Evolutionary conservation across 2,329 filamentous ascomycete genomes (phyloP), one percentile per base, ranked within the genome.

Genomic region (Neopestalotiopsis sp.): DNA sequence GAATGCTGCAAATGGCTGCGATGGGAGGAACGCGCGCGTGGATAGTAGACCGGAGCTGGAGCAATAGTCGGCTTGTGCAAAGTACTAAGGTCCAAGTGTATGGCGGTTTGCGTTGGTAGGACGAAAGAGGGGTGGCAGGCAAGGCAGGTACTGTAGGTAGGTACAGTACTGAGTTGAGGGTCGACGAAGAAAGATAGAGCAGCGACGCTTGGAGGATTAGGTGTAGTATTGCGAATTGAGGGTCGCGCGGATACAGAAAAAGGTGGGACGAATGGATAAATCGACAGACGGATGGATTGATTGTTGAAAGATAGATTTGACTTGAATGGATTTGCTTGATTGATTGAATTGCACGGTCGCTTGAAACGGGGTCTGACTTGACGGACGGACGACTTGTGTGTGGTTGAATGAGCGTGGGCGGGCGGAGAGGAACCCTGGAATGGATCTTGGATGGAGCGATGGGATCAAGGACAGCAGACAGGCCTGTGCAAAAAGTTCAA

Each of bases 241-340:
- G 42, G 45, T 56, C 45, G 34, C 17, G 56, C 24, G 57, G 57
- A 34, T 49, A 64, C n/a, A 57, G 28, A 40, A 45, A 56, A 57
- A 57, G 63, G 45, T 57, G 63, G 63, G 45, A 57, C 45, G 45
- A 45, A 66, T 66, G 63, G 63, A 57, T 66, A 66, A 66, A 66
- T 49, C 28, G 63, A 56, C 53, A 56, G 63, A 65, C 57, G 28
- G 61, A 38, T 63, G 32, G 61, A 38, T 66, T 40, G 17, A 7
- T 34, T 24, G n/a, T 34, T 14, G 42, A n/a, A 30, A 49, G n/a
- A 49, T 40, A n/a, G 20, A 49, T 65, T 38, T 49, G 62, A 65
- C n/a, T 65, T 61, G 58, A 38, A 34, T 30, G 62, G 20, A 53
- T 53, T 53, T 53, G 45, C 45, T 53, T 53, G 45, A 63, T 38